Percentiles rank a stretch among this genome's conserved stretches.
phyloP scores from a whole-genome alignment of 2,329 filamentous ascomycete species.

The Calonectria pauciramosa region DNA sequence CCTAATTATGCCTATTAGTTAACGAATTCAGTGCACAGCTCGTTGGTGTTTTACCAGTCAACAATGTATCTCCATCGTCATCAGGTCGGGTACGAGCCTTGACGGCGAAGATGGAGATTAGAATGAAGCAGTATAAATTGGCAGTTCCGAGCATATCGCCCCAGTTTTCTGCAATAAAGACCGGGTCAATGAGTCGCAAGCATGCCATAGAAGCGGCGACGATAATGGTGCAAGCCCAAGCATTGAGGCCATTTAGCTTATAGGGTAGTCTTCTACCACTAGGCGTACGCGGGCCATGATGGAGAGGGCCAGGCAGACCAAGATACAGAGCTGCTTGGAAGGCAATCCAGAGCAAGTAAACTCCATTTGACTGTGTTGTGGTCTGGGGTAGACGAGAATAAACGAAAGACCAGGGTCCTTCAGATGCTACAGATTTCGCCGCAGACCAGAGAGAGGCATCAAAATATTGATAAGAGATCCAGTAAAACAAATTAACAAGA shows the following conservation, averaged over 20 bases:
- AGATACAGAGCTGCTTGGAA: neutral
- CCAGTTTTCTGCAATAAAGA: neutral
- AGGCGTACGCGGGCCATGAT: neutral
- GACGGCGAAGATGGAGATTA: neutral
- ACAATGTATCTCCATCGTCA: neutral
- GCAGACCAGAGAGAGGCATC: neutral
- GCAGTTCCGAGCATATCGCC: neutral
- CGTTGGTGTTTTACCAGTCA: neutral
- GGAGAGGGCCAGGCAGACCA: neutral
- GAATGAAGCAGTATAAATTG: neutral
- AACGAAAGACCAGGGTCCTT: neutral
- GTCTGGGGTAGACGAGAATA: neutral
- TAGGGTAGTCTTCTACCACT: neutral
- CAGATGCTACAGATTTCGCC: neutral
- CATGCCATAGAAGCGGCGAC: neutral
- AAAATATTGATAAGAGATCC: neutral
- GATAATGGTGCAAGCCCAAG: neutral
- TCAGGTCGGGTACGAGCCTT: neutral
- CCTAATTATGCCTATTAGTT: neutral
- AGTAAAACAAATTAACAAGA: neutral
- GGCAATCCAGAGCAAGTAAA: neutral
- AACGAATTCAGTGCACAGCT: accelerated
- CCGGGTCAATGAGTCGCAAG: neutral
- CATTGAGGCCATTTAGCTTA: neutral
- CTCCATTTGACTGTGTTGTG: neutral